A percentile compares a stretch with the other conserved stretches of the same genome.
These are phyloP conservation scores for Rhizophagus clarus DNA, from an alignment of 192 early-diverging fungal genomes.

Conservation along the genomic window DNA sequence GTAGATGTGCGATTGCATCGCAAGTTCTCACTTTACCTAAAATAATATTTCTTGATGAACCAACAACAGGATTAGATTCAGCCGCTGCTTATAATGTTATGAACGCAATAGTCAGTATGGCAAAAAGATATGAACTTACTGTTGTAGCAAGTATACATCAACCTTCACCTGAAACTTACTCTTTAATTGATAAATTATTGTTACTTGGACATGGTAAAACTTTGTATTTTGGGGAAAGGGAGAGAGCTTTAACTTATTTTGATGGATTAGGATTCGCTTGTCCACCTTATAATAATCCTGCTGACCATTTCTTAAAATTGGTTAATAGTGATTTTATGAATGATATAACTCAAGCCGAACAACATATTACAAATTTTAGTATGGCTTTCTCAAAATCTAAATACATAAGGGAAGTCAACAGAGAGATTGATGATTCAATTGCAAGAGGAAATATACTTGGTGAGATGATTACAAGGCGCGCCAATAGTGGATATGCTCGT, in stretches of 20 bases:
- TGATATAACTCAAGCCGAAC: conserved; percentile 2
- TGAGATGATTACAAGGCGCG: not conserved
- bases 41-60: conserved; percentile 83
- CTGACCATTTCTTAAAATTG: conserved; percentile 40
- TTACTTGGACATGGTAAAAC: conserved; percentile 42
- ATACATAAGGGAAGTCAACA: not conserved
- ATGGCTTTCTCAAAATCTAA: not conserved
- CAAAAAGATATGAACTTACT: conserved; percentile 50
- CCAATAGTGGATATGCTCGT: not conserved
- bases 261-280: conserved; percentile 36
- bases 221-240: conserved; percentile 43
- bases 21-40: conserved; percentile 63
- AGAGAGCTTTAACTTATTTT: conserved; percentile 43
- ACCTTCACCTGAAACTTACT: conserved; percentile 50
- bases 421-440: not conserved
- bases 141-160: conserved; percentile 54
- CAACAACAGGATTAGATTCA: conserved; percentile 77
- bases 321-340: conserved; percentile 32
- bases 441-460: too few species aligned
- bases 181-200: conserved; percentile 45
- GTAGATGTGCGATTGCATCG: conserved; percentile 62
- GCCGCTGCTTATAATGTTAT: conserved; percentile 71
- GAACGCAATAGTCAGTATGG: conserved; percentile 59
- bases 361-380: not conserved
- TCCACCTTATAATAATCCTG: conserved; percentile 43